Conservation (phyloP, 2,329 filamentous ascomycete species). For the Fusarium penzigii region DNA sequence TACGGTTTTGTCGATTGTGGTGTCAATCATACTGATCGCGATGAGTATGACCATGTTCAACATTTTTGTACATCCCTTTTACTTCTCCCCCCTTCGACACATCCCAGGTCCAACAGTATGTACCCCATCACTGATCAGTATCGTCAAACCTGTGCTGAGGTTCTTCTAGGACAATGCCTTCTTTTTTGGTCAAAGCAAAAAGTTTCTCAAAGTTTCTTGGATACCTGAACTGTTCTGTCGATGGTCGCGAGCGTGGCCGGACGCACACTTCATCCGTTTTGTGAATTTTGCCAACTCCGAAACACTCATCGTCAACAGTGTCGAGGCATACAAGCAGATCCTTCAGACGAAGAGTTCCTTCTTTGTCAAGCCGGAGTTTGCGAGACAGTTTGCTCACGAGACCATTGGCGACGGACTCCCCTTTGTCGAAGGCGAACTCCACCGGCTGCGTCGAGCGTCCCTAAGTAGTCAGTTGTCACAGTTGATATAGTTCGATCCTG, state of each 20-base stretch:
- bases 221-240: conserved; percentile 30
- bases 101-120: conserved; percentile 46
- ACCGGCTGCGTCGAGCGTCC: conserved; percentile 36
- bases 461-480: conserved; percentile 28
- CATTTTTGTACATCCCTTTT: conserved; percentile 43
- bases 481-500: background rate
- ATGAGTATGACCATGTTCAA: conserved; percentile 9
- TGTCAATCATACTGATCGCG: background rate
- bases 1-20: background rate
- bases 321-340: conserved; percentile 29
- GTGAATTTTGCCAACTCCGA: conserved; percentile 28
- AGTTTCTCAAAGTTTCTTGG: conserved; percentile 31
- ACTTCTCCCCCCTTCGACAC: conserved; percentile 44
- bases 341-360: conserved; percentile 27
- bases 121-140: background rate
- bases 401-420: conserved; percentile 36
- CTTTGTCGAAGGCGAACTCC: conserved; percentile 37
- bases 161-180: conserved; percentile 36
- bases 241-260: conserved; percentile 31
- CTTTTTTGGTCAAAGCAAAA: conserved; percentile 43
- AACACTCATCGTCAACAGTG: conserved; percentile 27
- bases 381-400: conserved; percentile 26
- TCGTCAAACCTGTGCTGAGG: background rate
- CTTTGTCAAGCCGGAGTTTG: conserved; percentile 30
- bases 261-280: conserved; percentile 31